A percentile compares a stretch with the other conserved stretches of the same genome.
Conservation (phyloP, 495 filamentous ascomycete genomes). For the Penicillium waksmanii region DNA sequence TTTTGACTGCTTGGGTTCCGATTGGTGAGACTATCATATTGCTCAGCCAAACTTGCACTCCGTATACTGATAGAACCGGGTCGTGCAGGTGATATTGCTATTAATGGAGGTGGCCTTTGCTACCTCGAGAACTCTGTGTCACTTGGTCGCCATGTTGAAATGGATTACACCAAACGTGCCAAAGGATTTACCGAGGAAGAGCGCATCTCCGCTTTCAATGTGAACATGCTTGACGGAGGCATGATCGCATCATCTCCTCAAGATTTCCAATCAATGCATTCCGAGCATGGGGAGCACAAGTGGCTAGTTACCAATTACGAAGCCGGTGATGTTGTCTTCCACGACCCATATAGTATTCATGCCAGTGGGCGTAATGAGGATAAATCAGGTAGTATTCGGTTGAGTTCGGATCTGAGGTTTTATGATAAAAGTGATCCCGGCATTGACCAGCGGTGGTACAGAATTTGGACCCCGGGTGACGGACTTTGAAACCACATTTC, state of each 20-base stretch:
- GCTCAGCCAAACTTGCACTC: neutral
- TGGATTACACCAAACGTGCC: slow-evolving; percentile 21
- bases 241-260: slow-evolving; percentile 25
- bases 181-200: slow-evolving; percentile 21
- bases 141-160: slow-evolving; percentile 23
- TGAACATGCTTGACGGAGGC: slow-evolving; percentile 26
- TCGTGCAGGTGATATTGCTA: slow-evolving; percentile 42
- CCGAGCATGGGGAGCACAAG: slow-evolving; percentile 16
- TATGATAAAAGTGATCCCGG: slow-evolving; percentile 39
- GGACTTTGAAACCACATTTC: slow-evolving; percentile 14
- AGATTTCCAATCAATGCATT: slow-evolving; percentile 21
- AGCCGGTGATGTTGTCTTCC: slow-evolving; percentile 60
- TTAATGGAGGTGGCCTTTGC: slow-evolving; percentile 57
- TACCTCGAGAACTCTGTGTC: slow-evolving; percentile 47
- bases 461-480: slow-evolving; percentile 30
- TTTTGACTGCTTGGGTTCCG: slow-evolving; percentile 61
- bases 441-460: slow-evolving; percentile 37
- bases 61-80: neutral
- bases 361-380: slow-evolving; percentile 54
- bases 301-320: slow-evolving; percentile 56
- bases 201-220: slow-evolving; percentile 26
- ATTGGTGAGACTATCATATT: slow-evolving; percentile 37
- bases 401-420: slow-evolving; percentile 54
- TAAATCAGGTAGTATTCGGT: slow-evolving; percentile 43
- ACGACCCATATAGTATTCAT: slow-evolving; percentile 54